Evolutionary conservation across 2,329 filamentous ascomycete genomes (phyloP), one percentile per base, ranked within the genome.

Genomic region (Pyrenophora tritici-repentis): DNA sequence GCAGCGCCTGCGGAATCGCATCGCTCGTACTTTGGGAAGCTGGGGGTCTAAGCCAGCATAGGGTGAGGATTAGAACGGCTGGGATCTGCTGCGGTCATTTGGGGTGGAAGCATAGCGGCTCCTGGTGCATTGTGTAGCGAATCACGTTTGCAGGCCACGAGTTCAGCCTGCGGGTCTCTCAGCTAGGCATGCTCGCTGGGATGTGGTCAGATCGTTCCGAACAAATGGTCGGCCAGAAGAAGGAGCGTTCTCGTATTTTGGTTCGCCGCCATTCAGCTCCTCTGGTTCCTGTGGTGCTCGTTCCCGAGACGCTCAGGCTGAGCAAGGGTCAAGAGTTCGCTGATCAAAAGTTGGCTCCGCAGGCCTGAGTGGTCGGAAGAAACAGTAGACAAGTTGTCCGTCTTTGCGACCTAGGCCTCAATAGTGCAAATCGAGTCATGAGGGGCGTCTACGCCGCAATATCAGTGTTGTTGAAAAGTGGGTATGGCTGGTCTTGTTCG

Each of bases 301-400:
- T 45, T 46, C 44, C 44, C 51, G 29, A 42, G 38, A 34, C 39
- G 38, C 45, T 53, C 48, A 53, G 32, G 43, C 38, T 32, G 39
- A 55, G 55, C 55, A 56, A 47, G 53, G 55, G 50, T 53, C 55
- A 58, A 35, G 38, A 45, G 55, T 58, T 58, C 45, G 46, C 36
- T 41, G 46, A 50, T 45, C 50, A 45, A 31, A 31, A 45, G 41
- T 36, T 34, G 50, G 41, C 32, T 32, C 46, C 24, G 17, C 38
- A 35, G 13, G 32, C 37, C 20, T 53, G 47, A 53, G 41, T 53
- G 50, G 47, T 46, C 32, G 18, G 6, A 18, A 24, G 22, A 22
- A 45, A 26, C 20, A 29, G 40, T 31, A n/a, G 22, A 20, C 24
- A 17, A 26, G 10, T 14, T 10, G 16, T 24, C 36, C 35, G n/a